These are phyloP conservation scores for Cordyceps sp. DNA, from an alignment of 2,329 filamentous ascomycete species.

Conservation along the genomic window DNA sequence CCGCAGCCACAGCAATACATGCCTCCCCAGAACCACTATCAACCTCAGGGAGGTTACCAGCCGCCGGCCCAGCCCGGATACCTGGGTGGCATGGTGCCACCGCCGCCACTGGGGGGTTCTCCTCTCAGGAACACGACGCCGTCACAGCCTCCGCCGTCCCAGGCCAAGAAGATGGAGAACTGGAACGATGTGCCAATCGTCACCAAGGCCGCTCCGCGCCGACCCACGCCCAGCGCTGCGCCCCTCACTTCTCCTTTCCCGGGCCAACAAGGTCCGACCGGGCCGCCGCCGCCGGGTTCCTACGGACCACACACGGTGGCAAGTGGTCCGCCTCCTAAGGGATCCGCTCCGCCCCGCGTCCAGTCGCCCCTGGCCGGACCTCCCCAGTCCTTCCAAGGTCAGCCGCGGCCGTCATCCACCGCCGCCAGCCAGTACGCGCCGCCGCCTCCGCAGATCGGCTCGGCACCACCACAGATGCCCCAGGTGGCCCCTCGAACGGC, in stretches of 20 bases:
- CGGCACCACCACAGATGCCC: conserved; percentile 38
- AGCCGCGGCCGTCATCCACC: conserved; percentile 44
- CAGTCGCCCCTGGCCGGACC: conserved; percentile 50
- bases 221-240: conserved; percentile 54
- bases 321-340: conserved; percentile 73
- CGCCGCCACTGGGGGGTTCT: conserved; percentile 17
- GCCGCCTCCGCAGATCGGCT: conserved; percentile 37
- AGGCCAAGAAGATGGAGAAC: conserved; percentile 53
- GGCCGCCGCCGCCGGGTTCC: conserved; percentile 40
- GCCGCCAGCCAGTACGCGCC: conserved; percentile 38
- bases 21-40: conserved; percentile 19
- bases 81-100: conserved; percentile 14
- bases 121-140: conserved; percentile 44
- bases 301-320: conserved; percentile 52
- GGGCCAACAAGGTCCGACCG: conserved; percentile 38
- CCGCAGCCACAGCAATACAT: conserved; percentile 18
- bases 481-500: conserved; percentile 54
- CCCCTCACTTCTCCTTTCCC: conserved; percentile 63
- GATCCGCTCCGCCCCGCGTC: conserved; percentile 49
- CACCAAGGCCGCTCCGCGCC: conserved; percentile 53
- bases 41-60: conserved; percentile 29
- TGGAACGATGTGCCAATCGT: conserved; percentile 97
- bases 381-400: conserved; percentile 30
- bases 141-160: conserved; percentile 54
- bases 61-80: conserved; percentile 27